Percentiles rank a stretch among this genome's conserved stretches.
Conservation (phyloP, 2,329 filamentous ascomycete species). For the Beauveria brongniartii region DNA sequence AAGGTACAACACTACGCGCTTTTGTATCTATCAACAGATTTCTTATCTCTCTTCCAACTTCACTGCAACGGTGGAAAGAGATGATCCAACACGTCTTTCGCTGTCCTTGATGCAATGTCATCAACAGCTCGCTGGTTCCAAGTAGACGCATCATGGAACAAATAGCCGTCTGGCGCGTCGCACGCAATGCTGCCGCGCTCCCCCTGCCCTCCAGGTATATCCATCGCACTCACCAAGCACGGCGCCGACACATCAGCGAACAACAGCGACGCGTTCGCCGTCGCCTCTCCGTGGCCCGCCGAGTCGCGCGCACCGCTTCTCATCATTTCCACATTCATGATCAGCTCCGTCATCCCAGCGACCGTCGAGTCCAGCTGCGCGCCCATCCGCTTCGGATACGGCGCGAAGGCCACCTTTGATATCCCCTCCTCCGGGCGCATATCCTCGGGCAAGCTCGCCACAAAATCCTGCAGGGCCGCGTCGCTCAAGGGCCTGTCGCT, state of each 20-base stretch:
- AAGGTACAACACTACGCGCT: no score
- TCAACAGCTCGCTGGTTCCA: constrained; percentile 28
- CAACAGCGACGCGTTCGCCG: background rate
- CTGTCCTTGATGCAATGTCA: constrained; percentile 15
- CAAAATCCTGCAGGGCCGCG: constrained; percentile 8
- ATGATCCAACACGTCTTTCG: constrained; percentile 16
- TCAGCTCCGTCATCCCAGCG: background rate
- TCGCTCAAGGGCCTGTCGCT: background rate
- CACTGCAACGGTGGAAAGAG: constrained; percentile 15
- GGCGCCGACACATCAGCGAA: background rate
- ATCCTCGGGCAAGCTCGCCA: constrained; percentile 20
- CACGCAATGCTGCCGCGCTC: constrained; percentile 24
- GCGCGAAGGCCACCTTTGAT: background rate
- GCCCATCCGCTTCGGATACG: constrained; percentile 1
- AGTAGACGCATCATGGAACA: constrained; percentile 46
- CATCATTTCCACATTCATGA: background rate
- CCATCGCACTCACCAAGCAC: constrained; percentile 13
- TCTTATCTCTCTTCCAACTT: no score
- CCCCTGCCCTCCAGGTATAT: constrained; percentile 12
- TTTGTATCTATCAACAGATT: no score
- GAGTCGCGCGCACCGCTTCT: background rate
- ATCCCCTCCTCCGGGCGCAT: background rate
- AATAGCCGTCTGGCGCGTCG: constrained; percentile 34
- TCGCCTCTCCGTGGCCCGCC: background rate
- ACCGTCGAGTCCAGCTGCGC: background rate